Evolutionary conservation across 169 alveolate species (phyloP), one percentile per base, ranked within the genome.

Genomic region (Eimeria falciformis): DNA sequence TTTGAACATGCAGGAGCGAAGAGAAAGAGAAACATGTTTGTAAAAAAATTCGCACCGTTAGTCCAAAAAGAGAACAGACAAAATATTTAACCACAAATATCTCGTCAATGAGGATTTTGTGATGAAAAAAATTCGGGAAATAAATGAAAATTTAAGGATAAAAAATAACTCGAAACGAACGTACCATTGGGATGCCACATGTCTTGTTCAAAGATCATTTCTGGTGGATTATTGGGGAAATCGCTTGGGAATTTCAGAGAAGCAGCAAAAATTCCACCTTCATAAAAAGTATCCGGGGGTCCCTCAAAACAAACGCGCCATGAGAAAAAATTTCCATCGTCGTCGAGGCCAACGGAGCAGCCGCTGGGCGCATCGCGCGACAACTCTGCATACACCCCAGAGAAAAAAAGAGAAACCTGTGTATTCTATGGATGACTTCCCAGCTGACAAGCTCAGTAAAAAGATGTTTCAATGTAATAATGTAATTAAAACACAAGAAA

Each of bases 161-260:
- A 5, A 58, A 58, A 58, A 11, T n/a, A n/a, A n/a, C n/a, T n/a
- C n/a, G n/a, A n/a, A 11, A 5, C 23, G 0, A 47, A 37, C 71
- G 91, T 92, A 91, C 97, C 97, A 96, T 98, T 98, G 18, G 99
- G 99, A 91, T 98, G 99, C 99, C 99, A 98, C 99, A 99, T 98
- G 94, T 98, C 98, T 47, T 98, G 98, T 91, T 95, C 97, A 94
- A 99, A 99, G 93, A 96, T 95, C 99, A 99, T 98, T 92, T 97
- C 98, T 23, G 99, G 99, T 27, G 99, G 99, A 55, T 95, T 97
- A 94, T 98, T 98, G 47, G 99, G 99, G 95, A 97, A 99, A 93
- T 98, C 99, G 14, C 97, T 96, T 0, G 99, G 99, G 92, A 99
- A 99, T 83, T 97, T 97, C 71, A 98, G 95, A 6, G 96, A 81